Evolutionary conservation across 768 basidiomycete species (phyloP), one percentile per base, ranked within the genome.

Genomic region (Leccinum uliginosum): DNA sequence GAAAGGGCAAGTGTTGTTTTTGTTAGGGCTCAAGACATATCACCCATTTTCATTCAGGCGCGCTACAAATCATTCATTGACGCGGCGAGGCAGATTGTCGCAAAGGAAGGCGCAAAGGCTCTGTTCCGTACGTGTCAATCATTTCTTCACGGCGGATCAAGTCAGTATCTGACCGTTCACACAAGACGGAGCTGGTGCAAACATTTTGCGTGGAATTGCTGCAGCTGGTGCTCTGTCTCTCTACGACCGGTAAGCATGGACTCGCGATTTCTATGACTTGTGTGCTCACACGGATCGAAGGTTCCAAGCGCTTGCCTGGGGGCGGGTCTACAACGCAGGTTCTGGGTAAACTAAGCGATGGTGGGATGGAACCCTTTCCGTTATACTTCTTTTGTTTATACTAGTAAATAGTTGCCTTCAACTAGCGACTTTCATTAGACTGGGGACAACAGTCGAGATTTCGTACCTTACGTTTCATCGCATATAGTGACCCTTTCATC

Each of bases 101-200:
- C 65, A n/a, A 77, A 73, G 51, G 76, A 78, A 59, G 77, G 77
- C 3, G 51, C 55, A 19, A 73, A 65, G 51, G 62, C 75, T 0
- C 61, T 78, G 30, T 76, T 78, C 59, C 71, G 73, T 74, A 56
- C 8, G 75, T 61, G 21, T 15, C 21, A 23, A 34, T n/a, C 35
- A 19, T 15, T 46, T 48, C 9, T 38, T 24, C 19, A 21, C 11
- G 3, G n/a, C 40, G 4, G 26, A 43, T 21, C 19, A 40, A 43
- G 38, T n/a, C 11, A 19, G 40, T 43, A 2, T 43, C 50, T 57
- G 10, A 63, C 50, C 6, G 15, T 46, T 48, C 12, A 40, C 24
- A 23, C 77, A 74, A 83, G 83, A 81, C 71, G 82, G 84, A 64
- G 83, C 81, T 56, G 82, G 81, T 61, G 80, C 79, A 56, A 81